Evolutionary conservation across 2,329 filamentous ascomycete genomes (phyloP), one percentile per base, ranked within the genome.

Genomic region (Didymella keratinophila): DNA sequence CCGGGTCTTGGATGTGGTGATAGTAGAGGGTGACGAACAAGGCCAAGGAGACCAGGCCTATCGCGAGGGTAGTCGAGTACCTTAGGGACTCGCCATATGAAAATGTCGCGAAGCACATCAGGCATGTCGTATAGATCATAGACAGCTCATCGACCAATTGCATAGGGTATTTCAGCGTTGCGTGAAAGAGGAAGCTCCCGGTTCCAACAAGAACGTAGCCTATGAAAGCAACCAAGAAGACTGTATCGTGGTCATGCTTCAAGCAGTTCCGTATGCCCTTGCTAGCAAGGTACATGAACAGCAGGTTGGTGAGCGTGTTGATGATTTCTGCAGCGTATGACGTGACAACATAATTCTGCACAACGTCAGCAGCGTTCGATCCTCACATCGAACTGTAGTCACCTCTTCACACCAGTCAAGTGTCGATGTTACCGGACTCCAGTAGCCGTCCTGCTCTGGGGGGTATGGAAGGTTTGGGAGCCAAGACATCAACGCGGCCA

Each of bases 331-430:
- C 91, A 44, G 87, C 84, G 72, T 93, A 93, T 42, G 84, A 81
- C 4, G 89, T 93, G 36, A 89, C 86, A 80, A 89, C 89, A 77
- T 90, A 90, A 64, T 92, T 90, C 86, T 93, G 32, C 21, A 14
- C 20, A 25, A 41, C 61, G 28, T 67, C 20, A 65, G 62, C 43
- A 59, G 16, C 6, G 9, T 30, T 23, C 23, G 28, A 6, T 8
- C 5, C 12, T 27, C 3, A 46, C 20, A 32, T 34, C 37, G 21
- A 30, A n/a, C 16, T 5, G 2, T 23, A 56, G 75, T 61, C 74
- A 88, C 88, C 82, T 92, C 90, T 82, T 93, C 90, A 72, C 90
- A 93, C 84, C 90, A 93, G 74, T 93, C 91, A 43, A 92, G 71
- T 0, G 89, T 92, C 9, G 87, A 87, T 1, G 89, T 92, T 55